phyloP scores from a whole-genome alignment of 345 rosid genomes.

The Pugionium cornutum region DNA sequence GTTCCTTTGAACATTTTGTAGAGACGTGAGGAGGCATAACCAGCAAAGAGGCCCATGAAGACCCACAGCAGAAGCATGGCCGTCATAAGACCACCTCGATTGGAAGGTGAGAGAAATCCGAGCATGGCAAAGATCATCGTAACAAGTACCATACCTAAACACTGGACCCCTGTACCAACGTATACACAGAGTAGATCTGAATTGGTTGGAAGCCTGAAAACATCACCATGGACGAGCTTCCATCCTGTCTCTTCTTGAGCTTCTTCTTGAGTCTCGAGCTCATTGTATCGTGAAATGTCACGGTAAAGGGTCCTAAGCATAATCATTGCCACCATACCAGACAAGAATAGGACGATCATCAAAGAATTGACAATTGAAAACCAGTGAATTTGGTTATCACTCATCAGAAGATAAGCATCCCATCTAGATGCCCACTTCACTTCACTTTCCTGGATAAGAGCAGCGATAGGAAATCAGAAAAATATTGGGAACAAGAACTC shows the following conservation, averaged over 20 bases:
- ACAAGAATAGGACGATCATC: constrained; percentile 81
- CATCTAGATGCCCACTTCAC: constrained; percentile 92
- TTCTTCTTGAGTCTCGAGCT: constrained; percentile 82
- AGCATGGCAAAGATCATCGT: constrained; percentile 76
- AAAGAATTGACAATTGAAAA: constrained; percentile 77
- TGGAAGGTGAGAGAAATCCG: constrained; percentile 79
- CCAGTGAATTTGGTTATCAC: constrained; percentile 82
- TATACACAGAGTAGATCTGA: constrained; percentile 68
- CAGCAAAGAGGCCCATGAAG: constrained; percentile 81
- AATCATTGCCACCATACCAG: constrained; percentile 88
- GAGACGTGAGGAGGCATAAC: constrained; percentile 61
- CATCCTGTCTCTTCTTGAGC: constrained; percentile 91
- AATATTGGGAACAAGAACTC: constrained; percentile 14
- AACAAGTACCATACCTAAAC: constrained; percentile 72
- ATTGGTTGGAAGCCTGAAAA: constrained; percentile 70
- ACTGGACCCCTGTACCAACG: constrained; percentile 79
- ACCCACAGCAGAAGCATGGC: constrained; percentile 85
- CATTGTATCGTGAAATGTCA: constrained; percentile 77
- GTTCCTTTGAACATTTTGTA: constrained; percentile 80
- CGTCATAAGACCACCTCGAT: constrained; percentile 86
- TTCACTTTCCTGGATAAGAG: constrained; percentile 59
- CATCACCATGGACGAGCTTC: constrained; percentile 84
- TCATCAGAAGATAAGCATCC: constrained; percentile 86
- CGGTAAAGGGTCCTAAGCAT: constrained; percentile 82
- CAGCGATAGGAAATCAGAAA: constrained; percentile 18